Percentiles rank a stretch among this genome's conserved stretches.
phyloP scores from a whole-genome alignment of 2,329 filamentous ascomycete species.

The Colletotrichum viniferum region DNA sequence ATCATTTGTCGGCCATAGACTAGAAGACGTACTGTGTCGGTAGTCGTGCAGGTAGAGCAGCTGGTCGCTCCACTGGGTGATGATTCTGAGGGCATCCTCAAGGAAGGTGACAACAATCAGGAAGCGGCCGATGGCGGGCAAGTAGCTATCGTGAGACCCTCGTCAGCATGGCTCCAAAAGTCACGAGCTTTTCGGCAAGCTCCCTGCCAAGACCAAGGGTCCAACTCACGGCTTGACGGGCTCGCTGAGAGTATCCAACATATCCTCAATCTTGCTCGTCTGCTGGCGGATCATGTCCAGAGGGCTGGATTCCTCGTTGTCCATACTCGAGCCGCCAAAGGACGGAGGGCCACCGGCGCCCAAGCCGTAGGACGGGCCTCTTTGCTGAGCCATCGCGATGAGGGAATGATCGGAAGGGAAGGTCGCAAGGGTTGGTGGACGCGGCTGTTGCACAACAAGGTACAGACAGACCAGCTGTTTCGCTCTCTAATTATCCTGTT shows the following conservation, averaged over 20 bases:
- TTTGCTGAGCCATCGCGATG: slow-evolving; percentile 23
- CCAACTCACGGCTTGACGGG: slow-evolving; percentile 89
- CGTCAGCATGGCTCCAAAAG: slow-evolving; percentile 25
- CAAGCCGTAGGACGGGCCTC: slow-evolving; percentile 23
- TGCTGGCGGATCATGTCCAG: slow-evolving; percentile 91
- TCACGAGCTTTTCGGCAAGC: background rate
- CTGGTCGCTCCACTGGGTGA: slow-evolving; percentile 98
- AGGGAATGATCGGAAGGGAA: background rate
- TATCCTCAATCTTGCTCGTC: slow-evolving; percentile 98
- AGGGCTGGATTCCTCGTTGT: slow-evolving; percentile 65
- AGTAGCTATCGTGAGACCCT: slow-evolving; percentile 65
- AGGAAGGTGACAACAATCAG: slow-evolving; percentile 98
- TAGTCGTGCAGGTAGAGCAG: slow-evolving; percentile 92
- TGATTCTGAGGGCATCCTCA: slow-evolving; percentile 92
- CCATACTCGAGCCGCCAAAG: slow-evolving; percentile 18
- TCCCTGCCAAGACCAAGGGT: slow-evolving; percentile 8
- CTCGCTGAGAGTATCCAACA: slow-evolving; percentile 84
- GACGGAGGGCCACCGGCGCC: slow-evolving; percentile 21
- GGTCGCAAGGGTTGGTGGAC: background rate
- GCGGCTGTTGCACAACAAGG: slow-evolving; percentile 18
- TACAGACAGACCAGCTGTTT: slow-evolving; percentile 20
- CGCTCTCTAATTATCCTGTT: background rate
- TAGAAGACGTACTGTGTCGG: slow-evolving; percentile 77
- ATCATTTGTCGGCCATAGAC: background rate
- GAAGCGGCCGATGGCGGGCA: slow-evolving; percentile 95